These are phyloP conservation scores for Ceratocystiopsis sp. DNA, from an alignment of 2,329 filamentous ascomycete genomes.

Conservation along the genomic window DNA sequence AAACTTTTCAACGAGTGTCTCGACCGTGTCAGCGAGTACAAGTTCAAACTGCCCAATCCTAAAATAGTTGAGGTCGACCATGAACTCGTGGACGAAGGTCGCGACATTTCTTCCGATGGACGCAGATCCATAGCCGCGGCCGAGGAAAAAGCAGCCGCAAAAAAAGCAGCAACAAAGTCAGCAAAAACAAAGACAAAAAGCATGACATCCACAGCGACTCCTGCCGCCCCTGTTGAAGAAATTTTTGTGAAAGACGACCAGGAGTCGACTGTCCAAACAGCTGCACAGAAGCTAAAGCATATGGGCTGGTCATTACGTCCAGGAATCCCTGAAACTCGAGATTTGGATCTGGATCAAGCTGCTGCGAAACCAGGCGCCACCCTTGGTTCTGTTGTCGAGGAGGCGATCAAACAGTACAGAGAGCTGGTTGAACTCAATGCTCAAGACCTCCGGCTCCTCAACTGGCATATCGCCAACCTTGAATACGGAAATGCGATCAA, in stretches of 20 bases:
- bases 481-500: constrained; percentile 95
- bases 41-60: constrained; percentile 54
- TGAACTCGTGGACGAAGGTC: constrained; percentile 64
- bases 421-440: constrained; percentile 65
- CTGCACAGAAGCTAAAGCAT: constrained; percentile 56
- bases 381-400: constrained; percentile 78
- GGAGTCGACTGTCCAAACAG: constrained; percentile 15
- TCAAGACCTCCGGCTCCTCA: constrained; percentile 77
- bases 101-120: constrained; percentile 56
- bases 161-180: no score
- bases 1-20: constrained; percentile 89
- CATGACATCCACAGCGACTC: no score
- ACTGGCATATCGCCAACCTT: constrained; percentile 96
- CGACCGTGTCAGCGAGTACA: constrained; percentile 79
- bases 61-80: constrained; percentile 69
- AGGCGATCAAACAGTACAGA: constrained; percentile 78
- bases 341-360: constrained; percentile 53
- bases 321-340: constrained; percentile 43
- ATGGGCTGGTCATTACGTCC: constrained; percentile 71
- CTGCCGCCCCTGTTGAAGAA: no score
- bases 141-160: constrained; percentile 48
- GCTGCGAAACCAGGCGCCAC: constrained; percentile 51
- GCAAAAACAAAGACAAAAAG: no score
- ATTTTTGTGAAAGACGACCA: no score
- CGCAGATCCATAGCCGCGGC: constrained; percentile 23